Evolutionary conservation across 1,139 yeast genomes (phyloP), one percentile per base, ranked within the genome.

Genomic region (Pichia kudriavzevii): DNA sequence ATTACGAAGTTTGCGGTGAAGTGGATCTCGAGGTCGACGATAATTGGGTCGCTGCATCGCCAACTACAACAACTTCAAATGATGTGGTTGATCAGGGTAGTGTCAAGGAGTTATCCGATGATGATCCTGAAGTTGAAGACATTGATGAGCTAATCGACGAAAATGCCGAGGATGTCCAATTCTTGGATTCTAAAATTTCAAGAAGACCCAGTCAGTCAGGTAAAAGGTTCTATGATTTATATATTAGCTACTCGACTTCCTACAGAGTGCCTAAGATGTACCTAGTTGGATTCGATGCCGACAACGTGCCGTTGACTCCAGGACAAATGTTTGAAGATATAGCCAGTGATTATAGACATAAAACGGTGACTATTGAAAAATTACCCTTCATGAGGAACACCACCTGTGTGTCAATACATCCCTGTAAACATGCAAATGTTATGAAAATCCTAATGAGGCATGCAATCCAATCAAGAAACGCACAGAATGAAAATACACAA

Each of bases 191-290:
- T n/a, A 61, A 59, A 21, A 23, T 13, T 5, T 22, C 22, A 11
- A 63, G 55, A 3, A 22, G n/a, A 5, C 15, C 13, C 11, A 60
- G 58, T n/a, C 13, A 12, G 7, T 30, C 31, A n/a, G 63, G 59
- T 15, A 69, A 73, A 50, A 68, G 98, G 44, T 75, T 76, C 45
- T 91, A 88, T 57, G 95, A 91, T 58, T 63, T 91, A 38, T 91
- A 80, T 61, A 87, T 91, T 50, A 75, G 94, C 7, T 91, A 91
- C 57, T 85, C 95, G 15, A 88, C 98, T 0, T 83, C 95, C 2
- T 91, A 91, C 56, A 69, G 97, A 28, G 98, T 93, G 7, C 99
- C 99, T 24, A 87, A 93, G 64, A 69, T 93, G 69, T 93, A 87
- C 52, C 63, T 91, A 35, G 85, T 85, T 14, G 99, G 99, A 0